A percentile compares a stretch with the other conserved stretches of the same genome.
Conservation (phyloP, 148 eudicot genomes). For the Silene latifolia region DNA sequence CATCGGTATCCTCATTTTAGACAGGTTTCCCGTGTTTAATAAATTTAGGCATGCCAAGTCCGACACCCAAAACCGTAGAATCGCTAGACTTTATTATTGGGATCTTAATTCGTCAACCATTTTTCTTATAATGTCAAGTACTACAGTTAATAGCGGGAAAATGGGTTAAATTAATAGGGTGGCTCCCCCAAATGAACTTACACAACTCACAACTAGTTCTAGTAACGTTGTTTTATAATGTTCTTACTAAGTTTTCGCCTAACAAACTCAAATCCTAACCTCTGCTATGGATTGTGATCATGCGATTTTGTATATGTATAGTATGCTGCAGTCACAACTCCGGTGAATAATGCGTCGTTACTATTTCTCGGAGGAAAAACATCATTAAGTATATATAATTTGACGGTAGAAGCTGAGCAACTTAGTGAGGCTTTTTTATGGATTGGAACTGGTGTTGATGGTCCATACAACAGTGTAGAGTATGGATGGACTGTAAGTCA, state of each 20-base stretch:
- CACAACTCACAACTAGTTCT: too few species aligned
- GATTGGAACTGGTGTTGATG: constrained; percentile 1
- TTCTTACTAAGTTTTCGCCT: too few species aligned
- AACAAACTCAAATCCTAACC: background rate
- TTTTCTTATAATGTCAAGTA: too few species aligned
- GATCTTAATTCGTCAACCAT: too few species aligned
- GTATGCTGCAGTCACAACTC: constrained; percentile 19
- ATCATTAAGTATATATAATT: constrained; percentile 20
- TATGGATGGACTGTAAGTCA: constrained; percentile 29
- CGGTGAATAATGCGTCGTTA: background rate
- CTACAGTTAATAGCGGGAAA: background rate
- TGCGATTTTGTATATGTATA: background rate
- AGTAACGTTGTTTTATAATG: too few species aligned
- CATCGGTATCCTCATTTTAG: too few species aligned
- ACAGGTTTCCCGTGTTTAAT: too few species aligned
- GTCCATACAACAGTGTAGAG: constrained; percentile 17
- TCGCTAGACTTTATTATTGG: too few species aligned
- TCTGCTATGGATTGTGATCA: background rate
- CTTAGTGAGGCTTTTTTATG: constrained; percentile 8
- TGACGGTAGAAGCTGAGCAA: background rate
- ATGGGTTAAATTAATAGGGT: too few species aligned
- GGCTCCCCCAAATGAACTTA: too few species aligned
- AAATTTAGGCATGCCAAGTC: too few species aligned
- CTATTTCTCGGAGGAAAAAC: background rate
- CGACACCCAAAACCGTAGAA: too few species aligned